Evolutionary conservation across 768 basidiomycete genomes (phyloP).

Genomic region (Saitozyma sp.): DNA sequence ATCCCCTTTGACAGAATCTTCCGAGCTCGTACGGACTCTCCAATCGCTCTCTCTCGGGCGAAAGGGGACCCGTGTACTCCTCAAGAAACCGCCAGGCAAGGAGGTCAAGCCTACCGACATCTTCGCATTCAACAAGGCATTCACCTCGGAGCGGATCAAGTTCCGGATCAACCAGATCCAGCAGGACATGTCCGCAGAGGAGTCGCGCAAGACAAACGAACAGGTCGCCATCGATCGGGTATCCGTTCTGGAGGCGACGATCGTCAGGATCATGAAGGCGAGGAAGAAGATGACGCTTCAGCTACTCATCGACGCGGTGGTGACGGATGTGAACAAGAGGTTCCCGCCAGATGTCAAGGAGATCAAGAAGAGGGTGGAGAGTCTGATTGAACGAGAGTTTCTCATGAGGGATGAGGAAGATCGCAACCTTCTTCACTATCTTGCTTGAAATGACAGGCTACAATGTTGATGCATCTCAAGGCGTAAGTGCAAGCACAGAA

Average conservation of each 20-base stretch:
- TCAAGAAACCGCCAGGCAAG: conserved; percentile 72
- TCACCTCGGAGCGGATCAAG: conserved; percentile 72
- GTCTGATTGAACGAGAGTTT: conserved; percentile 76
- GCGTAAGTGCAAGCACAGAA: too few species aligned
- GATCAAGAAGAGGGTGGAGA: conserved; percentile 82
- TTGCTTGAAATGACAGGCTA: conserved; percentile 59
- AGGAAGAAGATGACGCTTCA: conserved; percentile 79
- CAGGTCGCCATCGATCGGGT: conserved; percentile 85
- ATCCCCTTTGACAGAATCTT: conserved; percentile 21
- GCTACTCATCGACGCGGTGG: conserved; percentile 75
- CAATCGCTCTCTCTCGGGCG: conserved; percentile 85
- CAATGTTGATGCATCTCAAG: too few species aligned
- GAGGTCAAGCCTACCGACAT: conserved; percentile 74
- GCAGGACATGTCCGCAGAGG: conserved; percentile 84
- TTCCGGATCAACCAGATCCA: conserved; percentile 96
- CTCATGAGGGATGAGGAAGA: conserved; percentile 73
- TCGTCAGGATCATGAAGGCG: conserved; percentile 94
- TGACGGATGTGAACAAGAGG: conserved; percentile 81
- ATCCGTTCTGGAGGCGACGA: conserved; percentile 84
- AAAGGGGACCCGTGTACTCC: conserved; percentile 76
- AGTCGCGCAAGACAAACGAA: conserved; percentile 75
- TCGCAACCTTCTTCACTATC: conserved; percentile 71
- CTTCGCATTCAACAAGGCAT: conserved; percentile 79
- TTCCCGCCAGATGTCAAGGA: conserved; percentile 79
- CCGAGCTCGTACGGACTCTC: conserved; percentile 75